Percentiles rank a stretch among this genome's conserved stretches.
These are phyloP conservation scores for Fomitopsis pulvina DNA, from an alignment of 768 basidiomycete species.

Conservation along the genomic window DNA sequence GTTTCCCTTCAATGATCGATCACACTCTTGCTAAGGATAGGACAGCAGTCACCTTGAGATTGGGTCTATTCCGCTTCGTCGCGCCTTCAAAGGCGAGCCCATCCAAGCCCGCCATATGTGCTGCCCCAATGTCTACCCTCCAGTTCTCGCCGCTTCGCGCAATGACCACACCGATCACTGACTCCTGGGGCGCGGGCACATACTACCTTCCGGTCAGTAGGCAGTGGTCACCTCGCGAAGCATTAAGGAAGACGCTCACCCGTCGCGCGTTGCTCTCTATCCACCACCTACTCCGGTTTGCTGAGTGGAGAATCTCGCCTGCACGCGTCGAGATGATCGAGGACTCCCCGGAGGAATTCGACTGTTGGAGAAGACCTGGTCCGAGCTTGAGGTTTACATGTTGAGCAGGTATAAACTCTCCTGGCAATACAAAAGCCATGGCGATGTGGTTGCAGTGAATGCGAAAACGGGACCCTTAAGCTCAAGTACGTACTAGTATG, in stretches of 20 bases:
- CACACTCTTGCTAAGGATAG: background rate
- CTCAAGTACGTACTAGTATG: too few relatives aligned
- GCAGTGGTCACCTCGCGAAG: too few relatives aligned
- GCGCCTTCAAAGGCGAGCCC: constrained; percentile 94
- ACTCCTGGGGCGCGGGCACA: constrained; percentile 83
- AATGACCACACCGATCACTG: constrained; percentile 77
- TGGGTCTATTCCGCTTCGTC: constrained; percentile 89
- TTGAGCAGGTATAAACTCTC: constrained; percentile 67
- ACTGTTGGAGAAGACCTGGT: constrained; percentile 64
- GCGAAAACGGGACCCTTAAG: too few relatives aligned
- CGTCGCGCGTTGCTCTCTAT: constrained; percentile 81
- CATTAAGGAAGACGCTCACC: constrained; percentile 40
- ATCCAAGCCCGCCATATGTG: constrained; percentile 81
- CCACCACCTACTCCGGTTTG: constrained; percentile 80
- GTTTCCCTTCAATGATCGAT: constrained; percentile 2
- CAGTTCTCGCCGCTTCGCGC: constrained; percentile 85
- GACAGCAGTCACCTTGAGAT: constrained; percentile 62
- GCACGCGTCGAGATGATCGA: constrained; percentile 57
- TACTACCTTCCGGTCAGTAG: constrained; percentile 49
- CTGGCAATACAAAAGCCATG: constrained; percentile 72
- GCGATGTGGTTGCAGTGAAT: constrained; percentile 10
- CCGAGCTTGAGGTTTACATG: constrained; percentile 82
- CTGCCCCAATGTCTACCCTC: constrained; percentile 89
- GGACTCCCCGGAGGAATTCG: constrained; percentile 24
- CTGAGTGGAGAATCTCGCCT: constrained; percentile 60